These are phyloP conservation scores for Eleusine indica DNA, from an alignment of 176 grass and related monocot species.

Conservation along the genomic window DNA sequence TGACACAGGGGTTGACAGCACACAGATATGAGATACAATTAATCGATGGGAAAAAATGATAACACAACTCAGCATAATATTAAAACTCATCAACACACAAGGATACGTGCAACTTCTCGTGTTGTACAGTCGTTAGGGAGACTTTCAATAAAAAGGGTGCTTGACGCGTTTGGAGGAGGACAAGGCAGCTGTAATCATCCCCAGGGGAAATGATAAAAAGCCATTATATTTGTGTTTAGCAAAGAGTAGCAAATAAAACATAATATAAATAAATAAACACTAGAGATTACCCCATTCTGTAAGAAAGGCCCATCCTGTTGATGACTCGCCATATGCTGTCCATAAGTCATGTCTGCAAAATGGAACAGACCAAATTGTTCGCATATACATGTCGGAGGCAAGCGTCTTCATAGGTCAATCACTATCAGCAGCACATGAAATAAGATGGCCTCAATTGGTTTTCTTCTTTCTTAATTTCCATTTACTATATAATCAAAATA, in stretches of 20 bases:
- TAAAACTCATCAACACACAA: slow-evolving; percentile 26
- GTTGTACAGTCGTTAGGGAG: slow-evolving; percentile 58
- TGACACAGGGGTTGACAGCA: neutral
- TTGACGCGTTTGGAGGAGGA: slow-evolving; percentile 62
- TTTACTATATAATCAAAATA: neutral
- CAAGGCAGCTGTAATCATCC: slow-evolving; percentile 45
- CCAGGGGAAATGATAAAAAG: neutral
- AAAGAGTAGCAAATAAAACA: neutral
- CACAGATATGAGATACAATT: neutral
- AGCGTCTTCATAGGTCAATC: neutral
- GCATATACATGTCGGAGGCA: neutral
- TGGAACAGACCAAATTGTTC: neutral
- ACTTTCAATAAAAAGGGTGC: slow-evolving; percentile 68
- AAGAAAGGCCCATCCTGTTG: slow-evolving; percentile 54
- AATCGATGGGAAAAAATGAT: neutral
- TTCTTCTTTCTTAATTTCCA: neutral
- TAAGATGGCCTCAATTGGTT: neutral
- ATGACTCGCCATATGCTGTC: slow-evolving; percentile 46
- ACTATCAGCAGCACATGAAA: neutral
- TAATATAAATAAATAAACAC: neutral
- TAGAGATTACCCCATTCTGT: slow-evolving; percentile 61
- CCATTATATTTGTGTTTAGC: neutral
- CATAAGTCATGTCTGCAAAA: slow-evolving; percentile 59
- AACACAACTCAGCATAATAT: neutral
- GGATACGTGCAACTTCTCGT: slow-evolving; percentile 82